phyloP scores from a whole-genome alignment of 495 filamentous ascomycete genomes.

The Xylaria grammica region DNA sequence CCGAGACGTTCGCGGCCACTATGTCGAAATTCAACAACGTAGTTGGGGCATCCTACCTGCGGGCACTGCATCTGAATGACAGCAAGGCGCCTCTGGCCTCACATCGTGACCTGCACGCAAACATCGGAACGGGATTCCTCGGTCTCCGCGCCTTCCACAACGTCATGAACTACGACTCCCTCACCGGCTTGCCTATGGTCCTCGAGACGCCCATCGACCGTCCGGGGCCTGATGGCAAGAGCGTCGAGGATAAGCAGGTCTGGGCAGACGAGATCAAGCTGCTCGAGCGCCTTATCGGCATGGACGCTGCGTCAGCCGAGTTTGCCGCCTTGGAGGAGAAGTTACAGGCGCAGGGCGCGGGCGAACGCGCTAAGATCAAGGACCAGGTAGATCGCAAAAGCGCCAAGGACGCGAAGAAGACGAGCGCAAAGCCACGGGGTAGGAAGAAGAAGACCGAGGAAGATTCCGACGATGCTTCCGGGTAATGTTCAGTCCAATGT shows the following conservation, averaged over 20 bases:
- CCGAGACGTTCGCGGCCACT: constrained; percentile 72
- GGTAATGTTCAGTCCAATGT: constrained; percentile 21
- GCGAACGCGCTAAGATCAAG: constrained; percentile 73
- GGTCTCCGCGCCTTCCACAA: constrained; percentile 89
- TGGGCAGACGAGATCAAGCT: constrained; percentile 90
- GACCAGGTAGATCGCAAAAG: constrained; percentile 76
- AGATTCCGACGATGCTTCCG: constrained; percentile 44
- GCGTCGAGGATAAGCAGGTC: constrained; percentile 70
- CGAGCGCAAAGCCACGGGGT: constrained; percentile 36
- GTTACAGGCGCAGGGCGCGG: constrained; percentile 68
- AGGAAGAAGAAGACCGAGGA: constrained; percentile 41
- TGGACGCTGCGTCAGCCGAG: constrained; percentile 70
- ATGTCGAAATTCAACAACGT: constrained; percentile 77
- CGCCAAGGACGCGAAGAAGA: constrained; percentile 57
- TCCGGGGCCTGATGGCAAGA: constrained; percentile 58
- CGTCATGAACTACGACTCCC: constrained; percentile 80
- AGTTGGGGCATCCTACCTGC: constrained; percentile 79
- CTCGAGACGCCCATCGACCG: constrained; percentile 92
- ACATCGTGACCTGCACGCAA: constrained; percentile 85
- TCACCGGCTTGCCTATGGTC: constrained; percentile 85
- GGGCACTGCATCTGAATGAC: constrained; percentile 90
- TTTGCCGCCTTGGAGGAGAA: constrained; percentile 68
- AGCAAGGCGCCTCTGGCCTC: constrained; percentile 83
- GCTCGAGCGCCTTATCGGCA: constrained; percentile 84
- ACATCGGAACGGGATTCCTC: constrained; percentile 91